These are phyloP conservation scores for Babesia sp. DNA, from an alignment of 169 alveolate genomes.

Conservation along the genomic window DNA sequence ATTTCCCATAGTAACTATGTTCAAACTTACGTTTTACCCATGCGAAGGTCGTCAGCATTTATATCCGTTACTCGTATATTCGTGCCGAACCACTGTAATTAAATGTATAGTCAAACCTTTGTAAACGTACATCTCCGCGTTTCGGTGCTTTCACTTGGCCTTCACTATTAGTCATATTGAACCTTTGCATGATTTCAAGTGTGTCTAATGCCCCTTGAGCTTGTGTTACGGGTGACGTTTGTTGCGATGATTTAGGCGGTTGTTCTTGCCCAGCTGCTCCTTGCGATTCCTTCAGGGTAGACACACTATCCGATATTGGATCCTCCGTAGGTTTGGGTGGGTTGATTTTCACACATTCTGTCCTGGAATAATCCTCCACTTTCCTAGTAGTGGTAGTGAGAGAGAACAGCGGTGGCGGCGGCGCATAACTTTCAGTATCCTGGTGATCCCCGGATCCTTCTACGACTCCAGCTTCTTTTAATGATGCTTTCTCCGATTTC, in stretches of 20 bases:
- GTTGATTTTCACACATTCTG: background rate
- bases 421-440: background rate
- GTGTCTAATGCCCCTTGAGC: slow-evolving; percentile 9
- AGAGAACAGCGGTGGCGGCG: slow-evolving; percentile 11
- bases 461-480: background rate
- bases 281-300: background rate
- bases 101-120: background rate
- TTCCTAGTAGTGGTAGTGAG: slow-evolving; percentile 13
- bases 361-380: slow-evolving; percentile 21
- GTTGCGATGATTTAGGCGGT: background rate
- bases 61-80: slow-evolving; percentile 38
- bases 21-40: slow-evolving; percentile 24
- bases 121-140: slow-evolving; percentile 18
- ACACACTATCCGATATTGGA: background rate
- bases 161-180: slow-evolving; percentile 26
- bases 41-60: slow-evolving; percentile 55
- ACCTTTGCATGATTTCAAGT: slow-evolving; percentile 29
- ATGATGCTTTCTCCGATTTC: background rate
- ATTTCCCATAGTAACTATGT: background rate
- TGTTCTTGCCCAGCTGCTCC: background rate
- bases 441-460: background rate
- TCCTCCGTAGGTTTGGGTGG: slow-evolving; percentile 4
- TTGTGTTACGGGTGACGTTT: no score
- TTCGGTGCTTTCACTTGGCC: slow-evolving; percentile 24
- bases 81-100: slow-evolving; percentile 47